phyloP scores from a whole-genome alignment of 306 rosid species.

The Lupinus albus region DNA sequence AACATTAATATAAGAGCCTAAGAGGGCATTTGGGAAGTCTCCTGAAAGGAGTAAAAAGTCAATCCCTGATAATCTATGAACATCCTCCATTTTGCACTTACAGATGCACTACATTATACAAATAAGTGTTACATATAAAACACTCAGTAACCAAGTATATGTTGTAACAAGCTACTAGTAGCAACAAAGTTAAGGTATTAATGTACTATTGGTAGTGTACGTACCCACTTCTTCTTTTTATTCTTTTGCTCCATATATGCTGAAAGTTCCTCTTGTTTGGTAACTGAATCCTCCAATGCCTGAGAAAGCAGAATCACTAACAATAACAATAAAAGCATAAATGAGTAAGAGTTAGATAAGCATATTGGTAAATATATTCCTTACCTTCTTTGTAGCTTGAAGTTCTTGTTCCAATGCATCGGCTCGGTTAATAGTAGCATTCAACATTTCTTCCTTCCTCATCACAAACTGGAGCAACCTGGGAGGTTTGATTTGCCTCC shows the following conservation, averaged over 20 bases:
- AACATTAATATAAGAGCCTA: conserved; percentile 40
- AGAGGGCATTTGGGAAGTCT: conserved; percentile 43
- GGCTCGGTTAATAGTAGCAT: conserved; percentile 58
- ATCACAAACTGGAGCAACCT: conserved; percentile 44
- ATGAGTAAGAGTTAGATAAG: neutral
- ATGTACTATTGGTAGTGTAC: conserved; percentile 24
- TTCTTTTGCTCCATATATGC: conserved; percentile 70
- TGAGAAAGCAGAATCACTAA: conserved; percentile 34
- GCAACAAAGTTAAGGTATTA: conserved; percentile 8
- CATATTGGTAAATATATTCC: too few relatives aligned
- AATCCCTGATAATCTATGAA: conserved; percentile 2
- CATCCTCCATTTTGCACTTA: conserved; percentile 35
- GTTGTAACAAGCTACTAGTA: neutral
- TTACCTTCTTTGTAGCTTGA: conserved; percentile 70
- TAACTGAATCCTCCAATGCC: conserved; percentile 76
- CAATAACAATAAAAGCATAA: neutral
- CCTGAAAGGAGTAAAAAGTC: conserved; percentile 33
- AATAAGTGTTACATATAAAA: conserved; percentile 4
- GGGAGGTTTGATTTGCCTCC: conserved; percentile 31
- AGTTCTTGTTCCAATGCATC: conserved; percentile 71
- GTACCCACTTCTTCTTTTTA: conserved; percentile 51
- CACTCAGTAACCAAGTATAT: conserved; percentile 13
- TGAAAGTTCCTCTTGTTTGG: conserved; percentile 63
- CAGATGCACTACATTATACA: conserved; percentile 43
- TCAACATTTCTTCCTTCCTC: conserved; percentile 70